Conservation (phyloP, 768 basidiomycete genomes). For the Candolleomyces eurysporus region DNA sequence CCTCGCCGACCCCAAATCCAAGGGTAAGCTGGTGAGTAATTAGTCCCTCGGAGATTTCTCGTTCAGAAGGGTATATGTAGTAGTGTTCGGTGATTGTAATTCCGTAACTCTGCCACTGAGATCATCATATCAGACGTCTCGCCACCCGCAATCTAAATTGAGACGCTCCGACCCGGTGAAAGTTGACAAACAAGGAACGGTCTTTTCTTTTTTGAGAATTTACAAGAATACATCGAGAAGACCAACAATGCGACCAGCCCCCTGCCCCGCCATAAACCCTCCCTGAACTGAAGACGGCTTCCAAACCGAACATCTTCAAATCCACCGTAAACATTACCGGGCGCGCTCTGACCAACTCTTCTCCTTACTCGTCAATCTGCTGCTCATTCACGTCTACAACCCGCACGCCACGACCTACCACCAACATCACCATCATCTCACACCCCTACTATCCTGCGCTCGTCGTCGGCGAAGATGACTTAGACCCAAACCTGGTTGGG, state of each 20-base stretch:
- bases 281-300: neutral
- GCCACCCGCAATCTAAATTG: no score
- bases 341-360: neutral
- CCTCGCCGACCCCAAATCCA: no score
- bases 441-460: neutral
- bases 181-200: neutral
- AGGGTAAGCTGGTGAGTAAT: no score
- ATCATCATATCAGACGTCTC: no score
- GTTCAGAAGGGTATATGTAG: no score
- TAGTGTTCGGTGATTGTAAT: no score
- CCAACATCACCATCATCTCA: neutral
- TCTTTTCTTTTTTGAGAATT: neutral
- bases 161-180: no score
- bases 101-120: no score
- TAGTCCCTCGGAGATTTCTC: no score
- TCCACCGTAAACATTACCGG: neutral
- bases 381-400: no score
- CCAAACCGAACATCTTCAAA: neutral
- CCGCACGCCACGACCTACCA: neutral
- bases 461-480: neutral
- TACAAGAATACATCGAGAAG: neutral
- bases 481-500: constrained; percentile 11
- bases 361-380: no score
- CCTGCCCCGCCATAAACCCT: neutral
- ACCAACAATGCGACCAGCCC: neutral